Evolutionary conservation across 2,329 filamentous ascomycete species (phyloP).

Genomic region (Sclerotinia sclerotiorum): DNA sequence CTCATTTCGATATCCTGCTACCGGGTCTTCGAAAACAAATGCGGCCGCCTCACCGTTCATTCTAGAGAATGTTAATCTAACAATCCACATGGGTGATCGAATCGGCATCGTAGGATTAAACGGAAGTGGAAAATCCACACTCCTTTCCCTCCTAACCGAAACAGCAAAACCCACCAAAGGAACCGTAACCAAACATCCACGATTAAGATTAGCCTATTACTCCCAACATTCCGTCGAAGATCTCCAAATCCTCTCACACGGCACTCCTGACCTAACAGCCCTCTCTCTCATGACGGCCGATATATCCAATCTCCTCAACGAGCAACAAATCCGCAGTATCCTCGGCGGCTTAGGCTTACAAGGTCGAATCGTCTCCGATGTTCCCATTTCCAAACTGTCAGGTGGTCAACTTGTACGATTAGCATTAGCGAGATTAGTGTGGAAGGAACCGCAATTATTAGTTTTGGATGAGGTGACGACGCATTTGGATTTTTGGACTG

Average conservation of each 20-base stretch:
- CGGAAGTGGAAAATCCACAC: conserved; percentile 77
- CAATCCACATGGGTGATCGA: conserved; percentile 70
- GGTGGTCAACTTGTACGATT: conserved; percentile 81
- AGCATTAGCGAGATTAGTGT: conserved; percentile 88
- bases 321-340: conserved; percentile 67
- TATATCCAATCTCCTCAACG: conserved; percentile 53
- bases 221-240: conserved; percentile 76
- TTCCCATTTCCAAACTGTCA: conserved; percentile 70
- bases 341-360: conserved; percentile 69
- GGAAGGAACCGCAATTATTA: conserved; percentile 96
- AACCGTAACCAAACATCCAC: conserved; percentile 63
- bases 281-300: conserved; percentile 61
- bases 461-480: conserved; percentile 97
- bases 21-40: conserved; percentile 27
- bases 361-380: conserved; percentile 69
- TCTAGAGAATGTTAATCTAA: conserved; percentile 64
- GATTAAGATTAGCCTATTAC: conserved; percentile 72
- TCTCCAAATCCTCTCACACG: conserved; percentile 55
- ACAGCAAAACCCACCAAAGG: conserved; percentile 59
- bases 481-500: conserved; percentile 80
- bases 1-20: conserved; percentile 60
- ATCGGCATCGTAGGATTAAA: conserved; percentile 78
- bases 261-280: conserved; percentile 58
- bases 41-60: conserved; percentile 44
- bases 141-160: conserved; percentile 69